Conservation (phyloP, 345 rosid genomes). For the Limnanthes douglasii region DNA sequence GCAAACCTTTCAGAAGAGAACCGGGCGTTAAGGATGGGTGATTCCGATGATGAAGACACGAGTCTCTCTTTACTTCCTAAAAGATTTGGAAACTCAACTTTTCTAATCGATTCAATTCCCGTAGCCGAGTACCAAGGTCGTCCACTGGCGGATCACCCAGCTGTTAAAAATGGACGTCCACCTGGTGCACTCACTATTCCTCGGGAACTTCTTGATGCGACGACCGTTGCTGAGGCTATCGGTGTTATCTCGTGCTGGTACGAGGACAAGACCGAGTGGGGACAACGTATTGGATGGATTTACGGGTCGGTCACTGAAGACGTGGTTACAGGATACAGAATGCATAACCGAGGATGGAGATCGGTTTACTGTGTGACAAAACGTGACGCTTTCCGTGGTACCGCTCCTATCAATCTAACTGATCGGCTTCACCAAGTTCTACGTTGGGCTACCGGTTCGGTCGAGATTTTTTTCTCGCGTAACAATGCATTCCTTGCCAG, state of each 20-base stretch:
- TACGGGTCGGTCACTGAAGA: slow-evolving; percentile 98
- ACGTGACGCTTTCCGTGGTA: slow-evolving; percentile 93
- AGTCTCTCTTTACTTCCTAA: slow-evolving; percentile 57
- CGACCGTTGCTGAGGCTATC: slow-evolving; percentile 94
- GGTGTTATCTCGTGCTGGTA: slow-evolving; percentile 99
- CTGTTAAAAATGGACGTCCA: slow-evolving; percentile 81
- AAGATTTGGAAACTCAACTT: slow-evolving; percentile 72
- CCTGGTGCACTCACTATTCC: slow-evolving; percentile 94
- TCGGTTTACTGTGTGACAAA: slow-evolving; percentile 96
- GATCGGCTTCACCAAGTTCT: slow-evolving; percentile 98
- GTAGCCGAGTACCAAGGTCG: slow-evolving; percentile 95
- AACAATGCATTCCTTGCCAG: slow-evolving; percentile 89
- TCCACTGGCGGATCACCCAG: slow-evolving; percentile 96
- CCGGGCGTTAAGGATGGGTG: slow-evolving; percentile 73
- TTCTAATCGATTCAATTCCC: slow-evolving; percentile 82
- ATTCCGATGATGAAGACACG: slow-evolving; percentile 82
- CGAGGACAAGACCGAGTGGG: slow-evolving; percentile 99
- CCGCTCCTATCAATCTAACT: slow-evolving; percentile 93
- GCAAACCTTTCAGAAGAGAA: slow-evolving; percentile 50
- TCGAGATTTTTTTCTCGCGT: slow-evolving; percentile 93
- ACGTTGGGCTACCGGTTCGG: slow-evolving; percentile 98
- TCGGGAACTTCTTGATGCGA: slow-evolving; percentile 83
- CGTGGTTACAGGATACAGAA: slow-evolving; percentile 93
- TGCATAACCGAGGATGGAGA: slow-evolving; percentile 99
- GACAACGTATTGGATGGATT: slow-evolving; percentile 93